A percentile compares a stretch with the other conserved stretches of the same genome.
These are phyloP conservation scores for Taiozyma onychis DNA, from an alignment of 1,139 yeast species.

Conservation along the genomic window DNA sequence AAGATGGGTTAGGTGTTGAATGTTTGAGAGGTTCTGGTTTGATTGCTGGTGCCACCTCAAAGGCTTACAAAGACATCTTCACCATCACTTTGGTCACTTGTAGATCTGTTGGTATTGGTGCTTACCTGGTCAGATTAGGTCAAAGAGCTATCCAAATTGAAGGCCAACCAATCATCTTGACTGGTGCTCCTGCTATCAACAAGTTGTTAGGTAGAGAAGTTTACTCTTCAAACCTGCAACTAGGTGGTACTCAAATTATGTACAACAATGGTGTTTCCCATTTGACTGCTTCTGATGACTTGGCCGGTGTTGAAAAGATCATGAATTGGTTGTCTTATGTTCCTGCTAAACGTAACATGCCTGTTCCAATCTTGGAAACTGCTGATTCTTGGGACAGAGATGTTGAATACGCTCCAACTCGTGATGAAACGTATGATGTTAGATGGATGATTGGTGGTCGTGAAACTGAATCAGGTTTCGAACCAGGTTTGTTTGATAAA, in stretches of 20 bases:
- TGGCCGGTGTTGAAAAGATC: constrained; percentile 93
- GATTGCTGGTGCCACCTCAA: constrained; percentile 97
- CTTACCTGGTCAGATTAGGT: constrained; percentile 93
- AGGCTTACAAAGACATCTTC: constrained; percentile 95
- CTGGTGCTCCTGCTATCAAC: constrained; percentile 99
- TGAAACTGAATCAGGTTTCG: constrained; percentile 63
- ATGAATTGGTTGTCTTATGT: constrained; percentile 95
- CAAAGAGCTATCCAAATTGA: constrained; percentile 98
- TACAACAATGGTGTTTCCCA: constrained; percentile 97
- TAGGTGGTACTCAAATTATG: constrained; percentile 99
- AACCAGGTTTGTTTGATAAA: constrained; percentile 85
- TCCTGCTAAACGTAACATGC: constrained; percentile 86
- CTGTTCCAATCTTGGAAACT: constrained; percentile 84
- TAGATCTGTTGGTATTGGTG: constrained; percentile 99
- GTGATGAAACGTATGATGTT: constrained; percentile 77
- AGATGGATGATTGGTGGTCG: constrained; percentile 94
- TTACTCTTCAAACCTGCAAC: constrained; percentile 90
- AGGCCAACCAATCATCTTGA: constrained; percentile 96
- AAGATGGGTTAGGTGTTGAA: constrained; percentile 97
- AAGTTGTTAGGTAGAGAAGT: constrained; percentile 95
- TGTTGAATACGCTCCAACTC: constrained; percentile 72
- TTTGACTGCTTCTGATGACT: constrained; percentile 89
- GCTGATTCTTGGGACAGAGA: constrained; percentile 92
- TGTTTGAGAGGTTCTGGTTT: constrained; percentile 97
- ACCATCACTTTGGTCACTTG: constrained; percentile 95